Evolutionary conservation across 495 filamentous ascomycete genomes (phyloP).

Genomic region (Schizothecium vesticola): DNA sequence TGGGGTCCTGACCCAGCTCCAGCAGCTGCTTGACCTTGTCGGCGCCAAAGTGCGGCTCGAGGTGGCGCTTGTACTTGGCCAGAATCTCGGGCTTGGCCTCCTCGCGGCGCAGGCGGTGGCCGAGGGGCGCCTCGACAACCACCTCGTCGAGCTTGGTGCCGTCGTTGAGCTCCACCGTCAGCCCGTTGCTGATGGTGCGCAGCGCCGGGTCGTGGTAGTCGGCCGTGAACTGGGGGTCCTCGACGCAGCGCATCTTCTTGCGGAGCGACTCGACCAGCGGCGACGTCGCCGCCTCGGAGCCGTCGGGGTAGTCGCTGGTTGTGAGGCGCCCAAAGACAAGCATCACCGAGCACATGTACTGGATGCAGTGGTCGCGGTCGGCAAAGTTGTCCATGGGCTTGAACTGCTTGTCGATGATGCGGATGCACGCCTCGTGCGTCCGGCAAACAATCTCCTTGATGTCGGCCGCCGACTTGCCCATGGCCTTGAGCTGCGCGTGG

Average conservation of each 20-base stretch:
- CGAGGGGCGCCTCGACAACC: constrained; percentile 90
- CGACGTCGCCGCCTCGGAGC: constrained; percentile 83
- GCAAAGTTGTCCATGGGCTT: constrained; percentile 99
- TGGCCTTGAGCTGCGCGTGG: constrained; percentile 68
- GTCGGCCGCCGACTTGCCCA: constrained; percentile 89
- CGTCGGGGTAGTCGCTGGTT: constrained; percentile 87
- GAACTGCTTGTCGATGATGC: constrained; percentile 99
- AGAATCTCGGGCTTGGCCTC: constrained; percentile 97
- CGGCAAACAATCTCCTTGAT: constrained; percentile 90
- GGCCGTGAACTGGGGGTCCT: constrained; percentile 87
- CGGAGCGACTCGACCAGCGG: constrained; percentile 83
- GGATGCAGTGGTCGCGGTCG: constrained; percentile 97
- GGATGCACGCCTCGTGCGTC: constrained; percentile 95
- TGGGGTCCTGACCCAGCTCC: constrained; percentile 63
- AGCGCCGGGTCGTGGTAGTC: constrained; percentile 92
- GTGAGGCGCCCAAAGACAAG: constrained; percentile 88
- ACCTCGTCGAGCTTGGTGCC: constrained; percentile 90
- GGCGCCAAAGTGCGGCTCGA: constrained; percentile 73
- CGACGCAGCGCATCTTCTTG: constrained; percentile 87
- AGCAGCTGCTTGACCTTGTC: constrained; percentile 73
- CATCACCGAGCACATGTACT: constrained; percentile 98
- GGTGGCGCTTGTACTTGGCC: constrained; percentile 88
- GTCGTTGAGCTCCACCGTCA: constrained; percentile 89
- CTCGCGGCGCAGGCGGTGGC: constrained; percentile 83
- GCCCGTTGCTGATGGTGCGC: constrained; percentile 92